These are phyloP conservation scores for Claviceps monticola DNA, from an alignment of 2,329 filamentous ascomycete species.

Conservation along the genomic window DNA sequence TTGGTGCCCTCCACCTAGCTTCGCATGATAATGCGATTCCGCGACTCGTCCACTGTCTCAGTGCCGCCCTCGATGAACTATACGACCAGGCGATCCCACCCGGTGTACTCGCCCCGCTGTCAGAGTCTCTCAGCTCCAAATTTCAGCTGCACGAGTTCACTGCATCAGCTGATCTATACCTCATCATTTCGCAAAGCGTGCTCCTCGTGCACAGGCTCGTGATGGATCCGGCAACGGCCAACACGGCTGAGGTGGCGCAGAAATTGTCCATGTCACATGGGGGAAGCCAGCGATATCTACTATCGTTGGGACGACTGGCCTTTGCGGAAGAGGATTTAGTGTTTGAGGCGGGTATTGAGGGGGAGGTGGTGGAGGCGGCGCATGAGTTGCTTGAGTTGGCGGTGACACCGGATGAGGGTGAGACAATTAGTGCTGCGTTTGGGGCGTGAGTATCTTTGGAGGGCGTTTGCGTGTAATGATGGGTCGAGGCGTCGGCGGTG, in stretches of 20 bases:
- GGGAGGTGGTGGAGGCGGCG: constrained; percentile 67
- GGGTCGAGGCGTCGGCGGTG: background rate
- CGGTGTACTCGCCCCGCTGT: constrained; percentile 21
- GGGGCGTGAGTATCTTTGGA: constrained; percentile 14
- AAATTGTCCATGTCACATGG: constrained; percentile 60
- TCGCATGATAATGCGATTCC: constrained; percentile 57
- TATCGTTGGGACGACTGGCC: constrained; percentile 69
- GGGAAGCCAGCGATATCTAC: constrained; percentile 67
- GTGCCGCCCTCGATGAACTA: constrained; percentile 56
- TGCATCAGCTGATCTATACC: constrained; percentile 21
- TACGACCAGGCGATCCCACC: constrained; percentile 41
- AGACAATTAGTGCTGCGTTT: constrained; percentile 29
- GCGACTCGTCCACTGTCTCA: constrained; percentile 53
- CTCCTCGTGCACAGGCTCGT: constrained; percentile 38
- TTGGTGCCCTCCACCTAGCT: constrained; percentile 53
- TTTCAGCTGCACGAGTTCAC: constrained; percentile 8
- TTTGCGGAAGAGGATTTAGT: constrained; percentile 69
- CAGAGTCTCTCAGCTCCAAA: constrained; percentile 4
- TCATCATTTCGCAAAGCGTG: constrained; percentile 34
- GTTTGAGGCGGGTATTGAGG: constrained; percentile 62
- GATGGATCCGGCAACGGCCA: constrained; percentile 31
- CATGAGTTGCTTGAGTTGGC: constrained; percentile 68
- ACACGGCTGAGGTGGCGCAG: constrained; percentile 46
- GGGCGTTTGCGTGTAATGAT: background rate
- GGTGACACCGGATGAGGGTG: constrained; percentile 59